Evolutionary conservation across 208 protist genomes (phyloP).

Genomic region (Wallacemonas sp.): DNA sequence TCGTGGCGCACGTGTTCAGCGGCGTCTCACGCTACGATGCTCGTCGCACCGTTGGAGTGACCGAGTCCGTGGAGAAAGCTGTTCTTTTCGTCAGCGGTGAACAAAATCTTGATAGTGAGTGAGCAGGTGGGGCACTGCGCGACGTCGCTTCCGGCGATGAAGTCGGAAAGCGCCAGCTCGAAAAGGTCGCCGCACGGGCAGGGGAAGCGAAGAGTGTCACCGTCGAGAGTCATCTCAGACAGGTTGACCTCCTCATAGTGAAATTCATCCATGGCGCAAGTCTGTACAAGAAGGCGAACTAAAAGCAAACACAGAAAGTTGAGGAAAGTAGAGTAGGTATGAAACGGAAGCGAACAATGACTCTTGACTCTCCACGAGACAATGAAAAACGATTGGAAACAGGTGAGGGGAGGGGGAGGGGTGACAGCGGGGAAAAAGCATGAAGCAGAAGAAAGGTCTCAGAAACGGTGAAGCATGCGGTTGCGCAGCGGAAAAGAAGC

Average conservation of each 20-base stretch:
- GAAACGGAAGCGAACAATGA: no score
- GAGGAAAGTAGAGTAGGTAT: no score
- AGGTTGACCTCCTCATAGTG: constrained; percentile 92
- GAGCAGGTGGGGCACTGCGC: constrained; percentile 91
- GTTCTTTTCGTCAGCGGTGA: constrained; percentile 51
- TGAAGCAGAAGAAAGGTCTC: no score
- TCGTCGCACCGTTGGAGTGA: not conserved
- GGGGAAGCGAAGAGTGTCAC: constrained; percentile 74
- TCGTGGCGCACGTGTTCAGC: no score
- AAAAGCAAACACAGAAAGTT: not conserved
- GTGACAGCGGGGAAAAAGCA: no score
- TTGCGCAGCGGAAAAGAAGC: no score
- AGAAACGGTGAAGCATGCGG: no score
- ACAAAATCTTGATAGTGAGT: constrained; percentile 84
- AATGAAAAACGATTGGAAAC: no score
- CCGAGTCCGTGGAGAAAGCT: constrained; percentile 33
- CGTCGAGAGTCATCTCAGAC: constrained; percentile 80
- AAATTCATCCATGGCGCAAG: constrained; percentile 62
- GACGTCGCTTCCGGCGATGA: constrained; percentile 66
- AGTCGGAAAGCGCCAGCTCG: constrained; percentile 77
- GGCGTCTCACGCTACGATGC: not conserved
- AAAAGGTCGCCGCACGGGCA: constrained; percentile 94
- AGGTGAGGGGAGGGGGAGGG: no score
- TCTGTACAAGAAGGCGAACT: constrained; percentile 5
- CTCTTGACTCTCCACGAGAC: no score